Evolutionary conservation across 495 filamentous ascomycete species (phyloP), one percentile per base, ranked within the genome.

Genomic region (Neurospora sp.): DNA sequence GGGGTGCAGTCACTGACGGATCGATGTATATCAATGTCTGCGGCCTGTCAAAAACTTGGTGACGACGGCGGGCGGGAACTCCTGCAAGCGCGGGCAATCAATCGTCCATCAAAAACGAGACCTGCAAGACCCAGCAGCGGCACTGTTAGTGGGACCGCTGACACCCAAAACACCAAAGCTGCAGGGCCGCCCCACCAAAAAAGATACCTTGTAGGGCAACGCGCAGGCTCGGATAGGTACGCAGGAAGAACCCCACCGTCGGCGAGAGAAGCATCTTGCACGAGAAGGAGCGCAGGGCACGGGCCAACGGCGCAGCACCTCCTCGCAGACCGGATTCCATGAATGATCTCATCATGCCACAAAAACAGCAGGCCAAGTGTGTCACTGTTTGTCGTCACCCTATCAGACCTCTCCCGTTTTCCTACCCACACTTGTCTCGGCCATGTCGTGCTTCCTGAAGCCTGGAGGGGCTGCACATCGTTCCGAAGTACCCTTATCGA

Each of bases 301-400:
- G 71, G 0, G 1, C 27, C 42, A 48, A 42, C 12, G 14, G 54
- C 54, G 71, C 44, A 38, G 20, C 71, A 20, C 44, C 44, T 12
- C 71, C n/a, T n/a, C n/a, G n/a, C 42, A 72, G 42, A 46, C 71
- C 54, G 11, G 54, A 66, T 59, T 35, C 38, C 44, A 23, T 59
- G 41, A 72, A 80, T 80, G 78, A 81, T 79, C 77, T 81, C 79
- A 81, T 81, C 79, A 79, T 80, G 79, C 77, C 76, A 77, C 75
- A 71, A 70, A 71, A 76, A 75, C 54, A 31, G 42, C 71, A 69
- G 48, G 71, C 73, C 54, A 66, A 66, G 54, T 66, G 54, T 75
- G 71, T 74, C 75, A 76, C 62, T 44, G 38, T 27, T 37, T 42
- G 40, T 54, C 54, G 20, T 39, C 20, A 27, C 14, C 54, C 54